Base-by-base conservation (phyloP, 2,329 filamentous ascomycete species). In the Aspergillus bombycis region DNA sequence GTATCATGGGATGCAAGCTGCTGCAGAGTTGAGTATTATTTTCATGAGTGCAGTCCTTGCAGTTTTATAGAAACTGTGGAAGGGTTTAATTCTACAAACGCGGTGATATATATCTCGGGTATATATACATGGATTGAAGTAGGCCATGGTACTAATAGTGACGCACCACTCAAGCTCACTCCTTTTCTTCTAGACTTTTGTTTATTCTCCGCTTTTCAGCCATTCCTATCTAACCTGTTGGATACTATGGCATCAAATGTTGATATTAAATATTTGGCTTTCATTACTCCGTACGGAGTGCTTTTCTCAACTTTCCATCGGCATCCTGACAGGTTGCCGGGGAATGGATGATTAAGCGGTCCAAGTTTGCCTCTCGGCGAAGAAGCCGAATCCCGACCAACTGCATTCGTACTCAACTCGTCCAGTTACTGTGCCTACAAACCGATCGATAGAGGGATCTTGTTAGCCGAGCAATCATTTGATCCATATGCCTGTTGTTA, bases 401-500 rank as follows among this genome's bases (percentile, higher is more conserved):
- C 14, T 16, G 9, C n/a, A 46, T 23, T 52, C 52, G 19, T 45
- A 45, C 46, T 48, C 10, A 52, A n/a, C 16, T 8, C 16, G 23
- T 30, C 14, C 16, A 50, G 16, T n/a, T 50, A 30, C 26, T 30
- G 26, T 50, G 21, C 19, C 23, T 19, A 50, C 23, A 30, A 14
- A 28, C 45, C 14, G 46, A 50, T 50, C 23, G 5, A 11, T 28
- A 50, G 12, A 50, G 26, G 26, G 10, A 52, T 57, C 30, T 52
- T 21, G 32, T 36, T 21, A 36, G 26, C 45, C 26, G n/a, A 32
- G 16, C 2, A 30, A 12, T 14, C 21, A 26, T 1, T 16, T 12
- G 9, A 16, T 58, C 28, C 23, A 23, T 26, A 66, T 66, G 64
- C 64, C 64, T 10, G 53, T 64, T 16, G 7, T 41, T 7, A 64